These are phyloP conservation scores for Leucosporidium scottii DNA, from an alignment of 768 basidiomycete species.

Conservation along the genomic window DNA sequence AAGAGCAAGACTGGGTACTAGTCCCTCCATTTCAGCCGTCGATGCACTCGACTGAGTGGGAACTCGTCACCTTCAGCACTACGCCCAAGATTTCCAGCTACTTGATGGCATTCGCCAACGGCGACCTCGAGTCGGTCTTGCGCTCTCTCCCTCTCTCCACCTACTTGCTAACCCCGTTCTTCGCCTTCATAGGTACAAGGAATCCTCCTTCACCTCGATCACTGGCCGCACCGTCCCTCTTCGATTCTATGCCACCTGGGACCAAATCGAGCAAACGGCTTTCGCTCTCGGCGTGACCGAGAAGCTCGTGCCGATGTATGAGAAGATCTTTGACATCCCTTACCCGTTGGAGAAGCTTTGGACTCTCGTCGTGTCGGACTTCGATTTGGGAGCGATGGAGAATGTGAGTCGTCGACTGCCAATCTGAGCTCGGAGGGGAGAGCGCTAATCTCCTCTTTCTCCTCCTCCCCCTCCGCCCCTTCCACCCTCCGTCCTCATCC, in stretches of 20 bases:
- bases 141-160: neutral
- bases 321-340: constrained; percentile 81
- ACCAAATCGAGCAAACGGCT: constrained; percentile 61
- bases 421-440: no score
- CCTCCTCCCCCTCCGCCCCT: neutral
- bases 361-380: constrained; percentile 81
- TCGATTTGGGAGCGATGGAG: constrained; percentile 69
- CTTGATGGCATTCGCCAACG: constrained; percentile 42
- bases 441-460: no score
- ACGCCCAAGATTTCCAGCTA: constrained; percentile 52
- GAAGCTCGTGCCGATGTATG: constrained; percentile 79
- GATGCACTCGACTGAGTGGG: constrained; percentile 53
- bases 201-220: constrained; percentile 68
- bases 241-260: constrained; percentile 74
- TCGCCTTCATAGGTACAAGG: constrained; percentile 46
- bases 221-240: constrained; percentile 74
- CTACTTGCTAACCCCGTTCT: neutral
- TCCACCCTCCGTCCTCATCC: neutral
- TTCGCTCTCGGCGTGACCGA: constrained; percentile 49
- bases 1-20: neutral
- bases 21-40: no score
- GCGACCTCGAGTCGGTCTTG: constrained; percentile 52
- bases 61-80: constrained; percentile 68
- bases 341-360: constrained; percentile 93
- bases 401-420: constrained; percentile 57